phyloP scores from a whole-genome alignment of 305 asterid species.

The Fraxinus velutina region DNA sequence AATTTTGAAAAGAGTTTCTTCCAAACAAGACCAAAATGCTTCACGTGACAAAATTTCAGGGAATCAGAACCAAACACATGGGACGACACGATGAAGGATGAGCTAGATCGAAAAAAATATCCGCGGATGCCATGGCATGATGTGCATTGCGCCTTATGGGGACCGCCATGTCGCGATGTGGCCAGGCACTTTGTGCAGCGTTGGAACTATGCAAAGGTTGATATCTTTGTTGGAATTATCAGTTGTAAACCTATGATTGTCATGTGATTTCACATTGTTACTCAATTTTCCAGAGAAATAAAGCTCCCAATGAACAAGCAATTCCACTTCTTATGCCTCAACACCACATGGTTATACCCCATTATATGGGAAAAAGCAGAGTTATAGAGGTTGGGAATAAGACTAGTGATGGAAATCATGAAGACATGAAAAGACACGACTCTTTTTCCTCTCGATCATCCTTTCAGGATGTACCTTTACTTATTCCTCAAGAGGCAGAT shows the following conservation, averaged over 20 bases:
- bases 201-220: conserved; percentile 97
- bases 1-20: conserved; percentile 6
- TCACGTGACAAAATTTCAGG: conserved; percentile 41
- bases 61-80: conserved; percentile 97
- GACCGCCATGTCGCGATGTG: conserved; percentile 90
- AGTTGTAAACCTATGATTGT: conserved; percentile 14
- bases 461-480: conserved; percentile 86
- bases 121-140: conserved; percentile 99
- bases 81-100: conserved; percentile 97
- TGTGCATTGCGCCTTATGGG: conserved; percentile 98
- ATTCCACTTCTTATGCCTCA: conserved; percentile 96
- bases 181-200: conserved; percentile 98
- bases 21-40: conserved; percentile 18
- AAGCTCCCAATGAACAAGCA: conserved; percentile 81
- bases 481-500: conserved; percentile 86
- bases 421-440: conserved; percentile 44
- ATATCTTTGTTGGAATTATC: conserved; percentile 17
- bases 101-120: conserved; percentile 70
- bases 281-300: conserved; percentile 66
- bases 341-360: conserved; percentile 98
- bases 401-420: conserved; percentile 28
- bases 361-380: conserved; percentile 66
- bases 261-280: conserved; percentile 28
- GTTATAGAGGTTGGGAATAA: conserved; percentile 37
- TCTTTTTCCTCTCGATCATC: conserved; percentile 66